Percentiles rank a stretch among this genome's conserved stretches.
Conservation (phyloP, 1,284 basidiomycete species). For the Ceratobasidium sp. region DNA sequence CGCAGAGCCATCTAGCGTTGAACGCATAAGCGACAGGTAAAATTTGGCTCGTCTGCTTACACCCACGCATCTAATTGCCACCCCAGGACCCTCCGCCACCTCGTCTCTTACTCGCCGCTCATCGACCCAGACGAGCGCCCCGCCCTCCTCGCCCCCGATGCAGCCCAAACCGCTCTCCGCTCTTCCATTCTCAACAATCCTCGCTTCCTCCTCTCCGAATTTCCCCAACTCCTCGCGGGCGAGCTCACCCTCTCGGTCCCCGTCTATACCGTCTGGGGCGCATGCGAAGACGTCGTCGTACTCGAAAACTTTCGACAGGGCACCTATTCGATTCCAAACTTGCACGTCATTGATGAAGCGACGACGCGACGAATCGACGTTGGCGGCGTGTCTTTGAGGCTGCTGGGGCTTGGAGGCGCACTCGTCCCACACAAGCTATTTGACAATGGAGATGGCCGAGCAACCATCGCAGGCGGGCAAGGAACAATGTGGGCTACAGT, state of each 20-base stretch:
- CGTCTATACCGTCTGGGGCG: slow-evolving; percentile 97
- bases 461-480: slow-evolving; percentile 96
- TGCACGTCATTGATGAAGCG: slow-evolving; percentile 94
- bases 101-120: slow-evolving; percentile 98
- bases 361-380: slow-evolving; percentile 91
- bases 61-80: slow-evolving; percentile 17
- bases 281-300: slow-evolving; percentile 95
- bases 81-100: slow-evolving; percentile 84
- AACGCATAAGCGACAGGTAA: slow-evolving; percentile 89
- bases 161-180: slow-evolving; percentile 67
- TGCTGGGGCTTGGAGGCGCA: slow-evolving; percentile 96
- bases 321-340: slow-evolving; percentile 85
- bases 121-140: slow-evolving; percentile 85
- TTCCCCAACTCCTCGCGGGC: slow-evolving; percentile 90
- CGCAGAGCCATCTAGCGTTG: slow-evolving; percentile 82
- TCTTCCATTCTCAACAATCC: slow-evolving; percentile 64
- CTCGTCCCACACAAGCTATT: slow-evolving; percentile 98
- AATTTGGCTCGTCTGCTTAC: slow-evolving; percentile 48
- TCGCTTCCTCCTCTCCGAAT: slow-evolving; percentile 88
- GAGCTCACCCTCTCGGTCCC: slow-evolving; percentile 91
- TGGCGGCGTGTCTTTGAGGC: slow-evolving; percentile 91
- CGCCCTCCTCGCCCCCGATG: slow-evolving; percentile 78
- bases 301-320: slow-evolving; percentile 92
- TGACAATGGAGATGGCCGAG: slow-evolving; percentile 93
- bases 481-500: slow-evolving; percentile 99